Base-by-base conservation (phyloP, 441 rosid species). In the Bruguiera hainesii region DNA sequence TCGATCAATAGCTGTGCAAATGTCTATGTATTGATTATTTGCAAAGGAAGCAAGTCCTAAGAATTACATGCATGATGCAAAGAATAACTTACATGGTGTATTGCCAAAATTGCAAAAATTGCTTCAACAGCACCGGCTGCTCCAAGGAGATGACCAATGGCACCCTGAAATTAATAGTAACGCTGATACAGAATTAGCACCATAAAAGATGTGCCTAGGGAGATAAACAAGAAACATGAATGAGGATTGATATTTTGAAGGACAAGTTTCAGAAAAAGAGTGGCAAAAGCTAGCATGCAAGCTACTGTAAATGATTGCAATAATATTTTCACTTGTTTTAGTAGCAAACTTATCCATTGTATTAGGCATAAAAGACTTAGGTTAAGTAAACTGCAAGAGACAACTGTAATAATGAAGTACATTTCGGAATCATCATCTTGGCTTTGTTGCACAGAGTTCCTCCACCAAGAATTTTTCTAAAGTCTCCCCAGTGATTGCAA, bases 81-180 rank as follows among this genome's bases (percentile, higher is more conserved):
- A 42, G 18, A 67, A 70, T 68, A 51, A 69, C 88, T 74, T 74
- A 91, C 99, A 26, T 82, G 83, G 69, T 84, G 76, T 58, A 94
- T 83, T 67, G 97, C 81, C 71, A 94, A 86, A 74, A 89, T 76
- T 16, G 91, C 51, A 61, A 88, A 89, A 75, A 91, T 88, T 74
- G 96, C 94, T 82, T 89, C 98, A 65, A 89, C 94, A 1, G 99
- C 96, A 73, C 97, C 93, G 59, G 97, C 97, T 66, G 98, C 98
- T 78, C 99, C 99, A 71, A 94, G 99, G 42, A 91, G 96, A 87
- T 94, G 99, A 70, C 99, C 98, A n/a, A 89, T 37, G 13, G 97
- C 98, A 23, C 96, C 98, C 97, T 91, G 83, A 64, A 66, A 18
- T 62, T 66, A 31, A 39, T 20, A 31, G 56, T 8, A 30, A 23